Percentiles rank a stretch among this genome's conserved stretches.
Evolutionary conservation across 495 filamentous ascomycete species (phyloP).

Genomic region (Peziza echinospora): DNA sequence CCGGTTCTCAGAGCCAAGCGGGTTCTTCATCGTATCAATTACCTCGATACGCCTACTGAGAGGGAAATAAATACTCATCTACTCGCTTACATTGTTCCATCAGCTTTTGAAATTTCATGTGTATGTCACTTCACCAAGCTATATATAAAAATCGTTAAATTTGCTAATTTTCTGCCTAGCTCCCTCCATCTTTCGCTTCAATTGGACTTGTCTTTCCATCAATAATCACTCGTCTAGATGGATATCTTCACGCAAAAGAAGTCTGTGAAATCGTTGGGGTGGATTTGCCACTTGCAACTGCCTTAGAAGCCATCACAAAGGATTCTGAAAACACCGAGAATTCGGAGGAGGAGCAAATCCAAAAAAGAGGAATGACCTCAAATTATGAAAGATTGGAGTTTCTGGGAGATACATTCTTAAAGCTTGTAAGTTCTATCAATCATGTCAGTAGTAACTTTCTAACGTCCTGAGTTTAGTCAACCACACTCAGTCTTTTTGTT

Average conservation of each 20-base stretch:
- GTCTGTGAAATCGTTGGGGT: constrained; percentile 38
- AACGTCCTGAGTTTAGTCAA: constrained; percentile 28
- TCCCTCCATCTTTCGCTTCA: constrained; percentile 40
- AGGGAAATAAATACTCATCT: constrained; percentile 27
- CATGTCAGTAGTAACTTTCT: neutral
- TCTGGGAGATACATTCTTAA: constrained; percentile 81
- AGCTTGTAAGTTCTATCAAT: constrained; percentile 32
- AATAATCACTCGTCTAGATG: constrained; percentile 63
- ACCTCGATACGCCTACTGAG: constrained; percentile 42
- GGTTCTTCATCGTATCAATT: constrained; percentile 55
- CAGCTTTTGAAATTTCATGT: constrained; percentile 49
- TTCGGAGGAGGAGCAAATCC: constrained; percentile 41
- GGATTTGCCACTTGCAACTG: constrained; percentile 40
- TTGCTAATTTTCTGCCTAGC: no score
- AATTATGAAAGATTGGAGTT: constrained; percentile 96
- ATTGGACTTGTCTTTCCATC: constrained; percentile 58
- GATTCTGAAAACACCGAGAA: constrained; percentile 83
- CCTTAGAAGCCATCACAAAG: constrained; percentile 83
- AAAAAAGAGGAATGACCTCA: constrained; percentile 77
- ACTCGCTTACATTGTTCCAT: constrained; percentile 30
- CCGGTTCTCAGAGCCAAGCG: constrained; percentile 58
- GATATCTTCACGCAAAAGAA: constrained; percentile 60
- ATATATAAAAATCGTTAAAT: no score
- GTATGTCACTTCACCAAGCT: constrained; percentile 36
- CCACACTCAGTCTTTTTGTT: constrained; percentile 62